These are phyloP conservation scores for Puccinia triticina DNA, from an alignment of 1,284 basidiomycete genomes.

Conservation along the genomic window DNA sequence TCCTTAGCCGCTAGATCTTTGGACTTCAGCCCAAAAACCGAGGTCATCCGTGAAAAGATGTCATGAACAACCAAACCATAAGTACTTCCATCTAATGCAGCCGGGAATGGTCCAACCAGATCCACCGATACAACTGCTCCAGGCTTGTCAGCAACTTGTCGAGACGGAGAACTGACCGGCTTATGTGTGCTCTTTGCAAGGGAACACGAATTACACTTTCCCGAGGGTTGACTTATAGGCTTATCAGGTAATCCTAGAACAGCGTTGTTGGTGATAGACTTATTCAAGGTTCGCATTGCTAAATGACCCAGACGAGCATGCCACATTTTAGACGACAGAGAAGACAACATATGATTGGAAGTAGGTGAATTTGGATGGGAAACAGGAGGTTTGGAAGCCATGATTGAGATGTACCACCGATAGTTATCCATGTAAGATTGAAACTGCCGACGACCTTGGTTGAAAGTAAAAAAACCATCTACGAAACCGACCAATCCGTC, in stretches of 20 bases:
- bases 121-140: neutral
- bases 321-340: neutral
- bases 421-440: neutral
- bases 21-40: too few relatives aligned
- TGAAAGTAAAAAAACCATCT: neutral
- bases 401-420: neutral
- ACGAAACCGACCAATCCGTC: neutral
- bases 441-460: neutral
- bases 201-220: neutral
- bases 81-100: too few relatives aligned
- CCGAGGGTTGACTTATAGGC: neutral
- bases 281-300: neutral
- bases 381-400: neutral
- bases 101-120: neutral
- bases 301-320: neutral
- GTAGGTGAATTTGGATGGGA: neutral
- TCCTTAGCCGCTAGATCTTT: too few relatives aligned
- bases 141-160: neutral
- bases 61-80: too few relatives aligned
- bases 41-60: too few relatives aligned
- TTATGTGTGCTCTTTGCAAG: neutral
- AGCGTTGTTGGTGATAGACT: neutral
- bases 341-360: neutral
- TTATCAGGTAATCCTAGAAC: neutral
- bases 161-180: too few relatives aligned